Conservation (phyloP, 2,329 filamentous ascomycete species). For the Clonostachys rhizophaga region DNA sequence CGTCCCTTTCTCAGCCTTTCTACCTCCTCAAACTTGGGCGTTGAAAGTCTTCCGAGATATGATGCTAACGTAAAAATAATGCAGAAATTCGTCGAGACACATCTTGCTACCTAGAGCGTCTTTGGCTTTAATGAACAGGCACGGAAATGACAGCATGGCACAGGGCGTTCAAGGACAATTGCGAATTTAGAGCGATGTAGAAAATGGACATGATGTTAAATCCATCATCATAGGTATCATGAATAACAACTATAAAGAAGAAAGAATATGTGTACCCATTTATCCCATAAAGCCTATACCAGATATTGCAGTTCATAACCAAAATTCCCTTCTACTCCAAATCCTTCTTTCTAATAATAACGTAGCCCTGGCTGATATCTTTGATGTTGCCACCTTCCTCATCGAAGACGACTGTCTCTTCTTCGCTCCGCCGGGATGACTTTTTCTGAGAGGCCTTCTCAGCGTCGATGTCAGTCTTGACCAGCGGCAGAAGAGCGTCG, state of each 20-base stretch:
- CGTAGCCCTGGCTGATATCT: constrained; percentile 44
- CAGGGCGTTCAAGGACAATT: neutral
- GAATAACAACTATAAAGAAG: neutral
- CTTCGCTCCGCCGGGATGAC: neutral
- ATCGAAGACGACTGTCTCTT: constrained; percentile 23
- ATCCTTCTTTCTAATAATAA: constrained; percentile 47
- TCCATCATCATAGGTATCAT: neutral
- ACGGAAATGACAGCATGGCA: neutral
- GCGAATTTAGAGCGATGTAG: neutral
- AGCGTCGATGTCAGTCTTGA: constrained; percentile 8
- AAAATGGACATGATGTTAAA: neutral
- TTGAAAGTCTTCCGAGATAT: neutral
- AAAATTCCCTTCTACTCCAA: constrained; percentile 30
- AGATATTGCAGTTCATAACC: neutral
- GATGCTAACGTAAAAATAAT: constrained; percentile 5
- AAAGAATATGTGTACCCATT: neutral
- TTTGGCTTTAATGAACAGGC: neutral
- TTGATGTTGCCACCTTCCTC: constrained; percentile 44
- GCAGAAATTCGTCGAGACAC: constrained; percentile 51
- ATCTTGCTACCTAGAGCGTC: constrained; percentile 32
- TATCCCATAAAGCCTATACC: neutral
- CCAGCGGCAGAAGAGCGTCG: constrained; percentile 42
- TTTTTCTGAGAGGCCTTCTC: neutral
- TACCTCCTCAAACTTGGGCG: neutral
- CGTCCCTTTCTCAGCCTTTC: constrained; percentile 6